Evolutionary conservation across 208 protist species (phyloP).

Genomic region (Spongospora subterranea): DNA sequence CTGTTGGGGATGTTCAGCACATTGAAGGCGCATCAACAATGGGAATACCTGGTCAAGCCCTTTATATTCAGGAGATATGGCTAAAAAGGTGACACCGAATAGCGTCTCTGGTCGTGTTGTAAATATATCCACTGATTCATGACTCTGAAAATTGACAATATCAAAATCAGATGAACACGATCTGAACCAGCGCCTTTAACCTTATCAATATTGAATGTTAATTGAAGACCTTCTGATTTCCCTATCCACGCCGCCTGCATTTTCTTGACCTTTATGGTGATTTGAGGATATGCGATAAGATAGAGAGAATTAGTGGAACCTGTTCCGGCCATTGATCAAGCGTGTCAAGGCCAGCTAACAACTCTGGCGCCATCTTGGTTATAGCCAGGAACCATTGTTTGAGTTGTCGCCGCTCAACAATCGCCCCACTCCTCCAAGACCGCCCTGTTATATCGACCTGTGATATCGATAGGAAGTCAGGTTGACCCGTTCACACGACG

Average conservation of each 20-base stretch:
- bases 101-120: slow-evolving; percentile 79
- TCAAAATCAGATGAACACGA: neutral
- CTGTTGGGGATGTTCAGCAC: no score
- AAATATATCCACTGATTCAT: slow-evolving; percentile 67
- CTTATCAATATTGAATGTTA: slow-evolving; percentile 68
- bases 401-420: slow-evolving; percentile 77
- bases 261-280: slow-evolving; percentile 69
- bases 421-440: slow-evolving; percentile 80
- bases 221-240: slow-evolving; percentile 70
- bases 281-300: neutral
- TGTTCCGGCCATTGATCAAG: slow-evolving; percentile 73
- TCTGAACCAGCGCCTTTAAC: no score
- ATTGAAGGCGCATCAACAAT: no score
- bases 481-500: neutral
- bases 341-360: slow-evolving; percentile 69
- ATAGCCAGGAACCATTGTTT: slow-evolving; percentile 82
- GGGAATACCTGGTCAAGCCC: neutral
- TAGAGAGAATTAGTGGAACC: neutral
- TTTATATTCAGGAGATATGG: neutral
- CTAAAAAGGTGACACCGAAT: slow-evolving; percentile 68
- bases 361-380: slow-evolving; percentile 28
- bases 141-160: neutral
- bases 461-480: neutral
- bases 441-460: slow-evolving; percentile 77
- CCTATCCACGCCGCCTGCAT: slow-evolving; percentile 83